Conservation (phyloP, 139 green algal genomes). For the Volvox reticuliferus region DNA sequence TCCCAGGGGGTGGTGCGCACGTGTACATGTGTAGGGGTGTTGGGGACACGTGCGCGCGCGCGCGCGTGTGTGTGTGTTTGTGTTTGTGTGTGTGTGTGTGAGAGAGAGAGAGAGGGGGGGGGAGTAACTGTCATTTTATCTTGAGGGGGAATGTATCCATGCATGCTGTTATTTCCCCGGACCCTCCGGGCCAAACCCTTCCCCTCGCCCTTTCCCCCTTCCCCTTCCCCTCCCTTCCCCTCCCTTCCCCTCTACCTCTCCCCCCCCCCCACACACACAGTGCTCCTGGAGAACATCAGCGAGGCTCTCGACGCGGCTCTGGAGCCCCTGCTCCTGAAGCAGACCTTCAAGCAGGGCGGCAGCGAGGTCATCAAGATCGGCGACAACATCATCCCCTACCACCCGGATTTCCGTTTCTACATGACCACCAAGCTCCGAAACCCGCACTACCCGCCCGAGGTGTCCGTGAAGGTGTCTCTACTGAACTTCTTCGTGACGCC, state of each 20-base stretch:
- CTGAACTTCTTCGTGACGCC: conserved; percentile 83
- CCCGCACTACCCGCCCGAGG: conserved; percentile 83
- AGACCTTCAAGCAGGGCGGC: conserved; percentile 88
- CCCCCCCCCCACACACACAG: conserved; percentile 11
- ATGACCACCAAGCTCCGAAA: conserved; percentile 87
- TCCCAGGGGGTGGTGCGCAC: neutral
- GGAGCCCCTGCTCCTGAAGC: conserved; percentile 85
- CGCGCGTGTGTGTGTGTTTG: neutral
- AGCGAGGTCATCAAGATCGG: conserved; percentile 88
- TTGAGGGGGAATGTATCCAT: too few species aligned
- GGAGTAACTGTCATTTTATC: too few species aligned
- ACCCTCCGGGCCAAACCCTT: too few species aligned
- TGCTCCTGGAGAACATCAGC: conserved; percentile 82
- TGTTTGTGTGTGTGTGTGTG: too few species aligned
- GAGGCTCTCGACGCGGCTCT: conserved; percentile 82
- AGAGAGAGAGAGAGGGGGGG: too few species aligned
- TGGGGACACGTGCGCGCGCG: too few species aligned
- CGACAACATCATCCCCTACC: conserved; percentile 89
- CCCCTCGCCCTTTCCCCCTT: too few species aligned
- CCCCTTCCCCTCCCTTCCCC: too few species aligned
- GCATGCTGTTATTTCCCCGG: too few species aligned
- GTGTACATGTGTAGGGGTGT: neutral
- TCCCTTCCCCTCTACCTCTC: neutral
- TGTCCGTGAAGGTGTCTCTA: conserved; percentile 81
- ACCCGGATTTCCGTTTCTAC: conserved; percentile 88